Conservation (phyloP, 805 yeast genomes). For the Spathaspora girioi region DNA sequence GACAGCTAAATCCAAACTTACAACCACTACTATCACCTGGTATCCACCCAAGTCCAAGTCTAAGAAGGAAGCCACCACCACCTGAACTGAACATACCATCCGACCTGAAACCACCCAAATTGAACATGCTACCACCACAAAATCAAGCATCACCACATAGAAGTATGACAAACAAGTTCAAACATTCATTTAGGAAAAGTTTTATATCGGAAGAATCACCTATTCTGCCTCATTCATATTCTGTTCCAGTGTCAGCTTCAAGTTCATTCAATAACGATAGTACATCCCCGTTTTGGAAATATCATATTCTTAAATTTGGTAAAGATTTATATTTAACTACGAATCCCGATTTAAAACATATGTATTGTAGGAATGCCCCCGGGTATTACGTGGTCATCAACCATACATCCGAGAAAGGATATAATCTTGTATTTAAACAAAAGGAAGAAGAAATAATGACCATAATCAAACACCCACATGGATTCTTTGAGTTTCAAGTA, state of each 20-base stretch:
- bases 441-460: constrained; percentile 17
- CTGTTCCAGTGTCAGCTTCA: neutral
- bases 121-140: no score
- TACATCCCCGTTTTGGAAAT: constrained; percentile 54
- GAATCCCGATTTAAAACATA: constrained; percentile 59
- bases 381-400: constrained; percentile 48
- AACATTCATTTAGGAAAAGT: neutral
- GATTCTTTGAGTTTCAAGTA: constrained; percentile 22
- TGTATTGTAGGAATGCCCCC: constrained; percentile 58
- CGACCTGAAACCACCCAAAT: neutral
- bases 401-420: constrained; percentile 23
- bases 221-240: neutral
- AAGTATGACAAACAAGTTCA: neutral
- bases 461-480: constrained; percentile 21
- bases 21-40: neutral
- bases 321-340: constrained; percentile 60
- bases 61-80: neutral
- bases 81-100: neutral
- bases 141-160: neutral
- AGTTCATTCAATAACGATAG: neutral
- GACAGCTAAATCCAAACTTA: neutral
- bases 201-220: neutral
- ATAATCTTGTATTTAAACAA: constrained; percentile 24
- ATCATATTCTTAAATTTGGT: constrained; percentile 55
- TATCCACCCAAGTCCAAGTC: neutral